Base-by-base conservation (phyloP, 1,284 basidiomycete genomes). In the Ustilago lituana region DNA sequence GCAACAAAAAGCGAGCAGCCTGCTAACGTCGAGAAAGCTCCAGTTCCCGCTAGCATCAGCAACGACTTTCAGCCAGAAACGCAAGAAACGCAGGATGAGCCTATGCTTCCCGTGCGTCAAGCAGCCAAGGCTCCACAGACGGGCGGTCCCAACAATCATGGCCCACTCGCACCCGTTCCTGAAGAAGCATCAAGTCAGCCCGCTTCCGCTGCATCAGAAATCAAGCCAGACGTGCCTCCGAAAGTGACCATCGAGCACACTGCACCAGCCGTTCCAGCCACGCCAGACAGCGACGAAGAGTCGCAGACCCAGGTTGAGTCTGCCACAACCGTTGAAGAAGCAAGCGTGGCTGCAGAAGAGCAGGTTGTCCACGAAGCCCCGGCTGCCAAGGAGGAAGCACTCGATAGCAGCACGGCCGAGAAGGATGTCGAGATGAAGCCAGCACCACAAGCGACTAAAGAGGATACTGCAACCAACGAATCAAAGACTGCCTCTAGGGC, bases 251-350 rank as follows among this genome's bases (percentile, higher is more conserved):
- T n/a, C n/a, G n/a, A n/a, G n/a, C n/a, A n/a, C n/a, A n/a, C n/a
- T n/a, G n/a, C n/a, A n/a, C n/a, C n/a, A n/a, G n/a, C n/a, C n/a
- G n/a, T n/a, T n/a, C n/a, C n/a, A n/a, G n/a, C n/a, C n/a, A n/a
- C n/a, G n/a, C n/a, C n/a, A n/a, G n/a, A n/a, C n/a, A n/a, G n/a
- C n/a, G n/a, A 36, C 6, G 49, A 57, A 3, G 53, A 63, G 23
- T 63, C 60, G 22, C 53, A 56, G 45, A 63, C 60, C 22, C 60
- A 63, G 38, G n/a, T 63, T 20, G 60, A 57, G 23, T 23, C 44
- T 12, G 2, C 14, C 5, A 10, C 23, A 20, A 19, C 24, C 35
- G 23, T 11, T n/a, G 40, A 6, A 12, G 46, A 14, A 14, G 8
- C 46, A 4, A 15, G 9, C 26, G 12, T 31, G 24, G 36, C 37